Percentiles rank a stretch among this genome's conserved stretches.
Evolutionary conservation across 2,329 filamentous ascomycete species (phyloP).

Genomic region (Leptographium procerum): DNA sequence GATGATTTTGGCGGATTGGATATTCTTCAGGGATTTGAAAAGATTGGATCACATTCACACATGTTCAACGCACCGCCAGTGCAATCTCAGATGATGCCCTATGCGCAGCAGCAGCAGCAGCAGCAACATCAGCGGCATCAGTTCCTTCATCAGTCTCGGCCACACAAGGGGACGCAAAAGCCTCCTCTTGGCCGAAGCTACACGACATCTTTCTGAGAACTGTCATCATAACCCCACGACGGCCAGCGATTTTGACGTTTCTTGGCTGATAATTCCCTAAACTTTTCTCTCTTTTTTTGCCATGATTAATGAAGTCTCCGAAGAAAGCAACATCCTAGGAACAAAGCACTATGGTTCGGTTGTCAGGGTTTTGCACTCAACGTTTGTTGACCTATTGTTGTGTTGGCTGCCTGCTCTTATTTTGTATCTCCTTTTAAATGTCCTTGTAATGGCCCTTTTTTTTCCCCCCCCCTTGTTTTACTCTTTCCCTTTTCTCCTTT

Average conservation of each 20-base stretch:
- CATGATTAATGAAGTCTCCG: conserved; percentile 14
- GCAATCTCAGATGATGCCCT: conserved; percentile 20
- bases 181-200: conserved; percentile 27
- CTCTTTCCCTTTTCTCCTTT: background rate
- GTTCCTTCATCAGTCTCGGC: background rate
- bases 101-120: conserved; percentile 23
- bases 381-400: background rate
- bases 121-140: conserved; percentile 15
- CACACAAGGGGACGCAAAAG: conserved; percentile 17
- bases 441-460: background rate
- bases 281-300: conserved; percentile 4
- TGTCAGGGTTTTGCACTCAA: background rate
- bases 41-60: conserved; percentile 47
- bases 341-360: conserved; percentile 4
- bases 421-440: background rate
- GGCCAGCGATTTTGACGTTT: background rate
- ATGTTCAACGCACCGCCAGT: conserved; percentile 14
- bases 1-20: conserved; percentile 53
- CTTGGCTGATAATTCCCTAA: background rate
- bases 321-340: conserved; percentile 8
- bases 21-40: conserved; percentile 64
- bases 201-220: conserved; percentile 22
- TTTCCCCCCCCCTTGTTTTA: background rate
- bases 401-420: background rate
- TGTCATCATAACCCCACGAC: background rate